A percentile compares a stretch with the other conserved stretches of the same genome.
phyloP scores from a whole-genome alignment of 148 eudicot species.

The Cornus controversa region DNA sequence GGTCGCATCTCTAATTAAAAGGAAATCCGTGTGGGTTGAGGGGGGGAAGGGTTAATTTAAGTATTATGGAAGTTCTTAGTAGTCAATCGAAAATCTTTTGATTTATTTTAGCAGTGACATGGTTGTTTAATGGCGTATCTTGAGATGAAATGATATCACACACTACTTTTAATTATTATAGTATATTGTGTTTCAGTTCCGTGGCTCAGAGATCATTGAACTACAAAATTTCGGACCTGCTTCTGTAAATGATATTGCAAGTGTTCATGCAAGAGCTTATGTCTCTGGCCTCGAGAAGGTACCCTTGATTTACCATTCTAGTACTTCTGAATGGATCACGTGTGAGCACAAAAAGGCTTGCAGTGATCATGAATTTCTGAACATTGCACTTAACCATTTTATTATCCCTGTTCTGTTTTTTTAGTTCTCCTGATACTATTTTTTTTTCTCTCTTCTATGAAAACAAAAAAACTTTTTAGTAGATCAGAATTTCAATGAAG shows the following conservation, averaged over 20 bases:
- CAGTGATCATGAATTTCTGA: no score
- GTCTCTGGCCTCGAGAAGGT: constrained; percentile 94
- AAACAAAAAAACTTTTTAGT: no score
- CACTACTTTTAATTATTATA: background rate
- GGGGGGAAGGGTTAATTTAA: background rate
- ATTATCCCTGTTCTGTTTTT: background rate
- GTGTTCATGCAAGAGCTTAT: constrained; percentile 84
- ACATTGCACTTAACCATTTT: background rate
- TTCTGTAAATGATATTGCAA: constrained; percentile 61
- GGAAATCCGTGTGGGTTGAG: no score
- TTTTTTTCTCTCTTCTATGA: background rate
- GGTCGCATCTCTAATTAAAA: no score
- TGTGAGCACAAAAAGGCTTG: background rate
- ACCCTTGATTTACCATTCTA: constrained; percentile 2
- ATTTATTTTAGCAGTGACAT: background rate
- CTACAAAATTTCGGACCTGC: constrained; percentile 61
- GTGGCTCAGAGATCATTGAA: constrained; percentile 63
- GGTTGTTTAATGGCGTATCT: background rate
- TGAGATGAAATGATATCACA: background rate
- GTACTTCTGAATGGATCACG: background rate
- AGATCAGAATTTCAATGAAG: background rate
- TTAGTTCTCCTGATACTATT: background rate
- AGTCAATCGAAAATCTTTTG: background rate
- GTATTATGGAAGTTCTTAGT: constrained; percentile 4
- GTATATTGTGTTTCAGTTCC: constrained; percentile 47